Evolutionary conservation across 176 grass and related monocot genomes (phyloP).

Genomic region (Oryza rufipogon): DNA sequence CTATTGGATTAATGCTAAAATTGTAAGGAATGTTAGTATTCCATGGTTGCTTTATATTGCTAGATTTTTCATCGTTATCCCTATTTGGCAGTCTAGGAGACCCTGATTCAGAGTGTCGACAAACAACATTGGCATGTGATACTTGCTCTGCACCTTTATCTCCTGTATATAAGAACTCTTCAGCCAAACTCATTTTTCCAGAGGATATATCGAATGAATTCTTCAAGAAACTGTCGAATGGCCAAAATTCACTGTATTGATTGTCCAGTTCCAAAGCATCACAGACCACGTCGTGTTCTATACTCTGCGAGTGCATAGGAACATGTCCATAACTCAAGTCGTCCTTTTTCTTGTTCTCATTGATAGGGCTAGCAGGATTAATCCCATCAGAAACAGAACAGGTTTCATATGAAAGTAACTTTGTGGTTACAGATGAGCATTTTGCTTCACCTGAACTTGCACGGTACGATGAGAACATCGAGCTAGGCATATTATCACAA

Average conservation of each 20-base stretch:
- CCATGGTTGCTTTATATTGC: slow-evolving; percentile 47
- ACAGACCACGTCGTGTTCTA: slow-evolving; percentile 35
- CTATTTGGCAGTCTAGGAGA: slow-evolving; percentile 19
- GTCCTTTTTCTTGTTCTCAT: slow-evolving; percentile 39
- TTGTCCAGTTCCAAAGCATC: slow-evolving; percentile 49
- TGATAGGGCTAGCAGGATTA: slow-evolving; percentile 34
- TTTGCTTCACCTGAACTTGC: slow-evolving; percentile 37
- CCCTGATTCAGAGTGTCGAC: slow-evolving; percentile 48
- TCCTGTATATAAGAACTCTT: slow-evolving; percentile 29
- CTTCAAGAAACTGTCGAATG: slow-evolving; percentile 50
- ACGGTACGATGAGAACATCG: slow-evolving; percentile 41
- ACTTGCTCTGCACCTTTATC: slow-evolving; percentile 46
- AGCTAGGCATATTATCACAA: slow-evolving; percentile 42
- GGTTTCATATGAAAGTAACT: slow-evolving; percentile 45
- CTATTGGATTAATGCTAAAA: slow-evolving; percentile 73
- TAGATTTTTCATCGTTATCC: slow-evolving; percentile 39
- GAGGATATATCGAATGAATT: slow-evolving; percentile 45
- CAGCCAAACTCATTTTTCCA: slow-evolving; percentile 14
- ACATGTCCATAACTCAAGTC: slow-evolving; percentile 33
- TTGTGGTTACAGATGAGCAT: slow-evolving; percentile 43
- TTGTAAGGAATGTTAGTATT: slow-evolving; percentile 56
- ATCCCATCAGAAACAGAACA: slow-evolving; percentile 42
- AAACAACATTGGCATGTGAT: slow-evolving; percentile 38
- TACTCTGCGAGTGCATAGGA: slow-evolving; percentile 32
- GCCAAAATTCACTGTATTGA: slow-evolving; percentile 56